These are phyloP conservation scores for Neurospora intermedia DNA, from an alignment of 495 filamentous ascomycete genomes.

Conservation along the genomic window DNA sequence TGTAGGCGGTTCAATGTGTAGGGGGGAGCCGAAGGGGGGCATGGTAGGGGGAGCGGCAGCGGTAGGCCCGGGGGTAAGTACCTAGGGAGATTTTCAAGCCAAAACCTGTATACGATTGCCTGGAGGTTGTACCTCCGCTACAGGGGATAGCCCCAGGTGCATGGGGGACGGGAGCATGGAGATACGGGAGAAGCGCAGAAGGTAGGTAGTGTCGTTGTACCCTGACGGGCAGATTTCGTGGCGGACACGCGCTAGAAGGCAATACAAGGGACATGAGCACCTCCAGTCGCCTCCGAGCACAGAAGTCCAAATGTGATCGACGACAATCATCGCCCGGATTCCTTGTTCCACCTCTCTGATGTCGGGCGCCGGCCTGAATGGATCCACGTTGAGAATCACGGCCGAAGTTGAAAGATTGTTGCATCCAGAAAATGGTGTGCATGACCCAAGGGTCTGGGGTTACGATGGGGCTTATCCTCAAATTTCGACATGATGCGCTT, in stretches of 20 bases:
- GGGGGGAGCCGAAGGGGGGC: neutral
- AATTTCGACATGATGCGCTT: neutral
- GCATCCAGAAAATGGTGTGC: neutral
- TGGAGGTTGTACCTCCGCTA: neutral
- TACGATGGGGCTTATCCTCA: neutral
- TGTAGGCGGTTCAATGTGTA: neutral
- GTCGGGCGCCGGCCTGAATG: neutral
- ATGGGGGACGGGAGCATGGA: neutral
- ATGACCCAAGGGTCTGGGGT: neutral
- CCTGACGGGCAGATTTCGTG: neutral
- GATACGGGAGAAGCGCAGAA: neutral
- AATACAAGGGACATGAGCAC: neutral
- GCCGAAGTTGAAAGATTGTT: neutral
- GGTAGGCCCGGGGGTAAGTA: neutral
- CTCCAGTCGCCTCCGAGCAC: neutral
- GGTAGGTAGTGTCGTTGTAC: neutral
- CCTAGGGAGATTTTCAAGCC: neutral
- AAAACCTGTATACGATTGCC: neutral
- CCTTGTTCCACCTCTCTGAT: neutral
- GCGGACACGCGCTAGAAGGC: neutral
- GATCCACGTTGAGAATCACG: neutral
- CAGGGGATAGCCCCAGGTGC: neutral
- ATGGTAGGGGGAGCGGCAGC: neutral
- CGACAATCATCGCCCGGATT: neutral
- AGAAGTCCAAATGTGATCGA: neutral